Evolutionary conservation across 2,329 filamentous ascomycete genomes (phyloP), one percentile per base, ranked within the genome.

Genomic region (Phaeosphaeriaceae sp.): DNA sequence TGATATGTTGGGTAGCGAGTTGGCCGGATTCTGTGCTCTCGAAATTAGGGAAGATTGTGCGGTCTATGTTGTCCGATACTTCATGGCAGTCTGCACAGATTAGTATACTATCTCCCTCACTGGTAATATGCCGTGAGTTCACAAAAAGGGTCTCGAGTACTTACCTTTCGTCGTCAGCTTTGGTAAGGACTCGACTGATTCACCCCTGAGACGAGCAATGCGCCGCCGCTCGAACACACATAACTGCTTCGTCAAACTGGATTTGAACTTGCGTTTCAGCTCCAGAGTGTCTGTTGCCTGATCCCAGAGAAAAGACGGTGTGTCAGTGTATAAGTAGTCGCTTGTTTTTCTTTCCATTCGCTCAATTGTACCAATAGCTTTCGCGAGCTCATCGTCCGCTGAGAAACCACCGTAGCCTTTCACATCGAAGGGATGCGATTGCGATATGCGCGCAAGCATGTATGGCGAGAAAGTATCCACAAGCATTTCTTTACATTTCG

Each of bases 401-500:
- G 66, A 71, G 51, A 73, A 72, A 0, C 62, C 63, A 47, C 65
- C 65, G 15, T 65, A 58, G n/a, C 70, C 66, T 41, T 58, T 66
- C 11, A 64, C 65, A 44, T 73, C 73, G 51, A 75, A 76, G 9
- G 73, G 75, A 56, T 76, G 73, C 7, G 66, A 70, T 19, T 70
- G 53, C 17, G 75, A 75, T 24, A 76, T 75, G 2, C 70, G 68
- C 10, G 69, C 67, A 13, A 77, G 61, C 1, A 76, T 57, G 20
- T 66, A 63, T 33, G 72, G 70, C 9, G 74, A 73, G 15, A 74
- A 24, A 3, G 69, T 76, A 44, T 76, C 72, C 11, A 73, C 49
- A 3, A 77, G 62, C 66, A 77, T 75, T 47, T 76, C 73, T 53
- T 77, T 77, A 31, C 71, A 66, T 40, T 67, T 69, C 2, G 64